A percentile compares a stretch with the other conserved stretches of the same genome.
These are phyloP conservation scores for Candida krabiensis DNA, from an alignment of 805 yeast genomes.

Conservation along the genomic window DNA sequence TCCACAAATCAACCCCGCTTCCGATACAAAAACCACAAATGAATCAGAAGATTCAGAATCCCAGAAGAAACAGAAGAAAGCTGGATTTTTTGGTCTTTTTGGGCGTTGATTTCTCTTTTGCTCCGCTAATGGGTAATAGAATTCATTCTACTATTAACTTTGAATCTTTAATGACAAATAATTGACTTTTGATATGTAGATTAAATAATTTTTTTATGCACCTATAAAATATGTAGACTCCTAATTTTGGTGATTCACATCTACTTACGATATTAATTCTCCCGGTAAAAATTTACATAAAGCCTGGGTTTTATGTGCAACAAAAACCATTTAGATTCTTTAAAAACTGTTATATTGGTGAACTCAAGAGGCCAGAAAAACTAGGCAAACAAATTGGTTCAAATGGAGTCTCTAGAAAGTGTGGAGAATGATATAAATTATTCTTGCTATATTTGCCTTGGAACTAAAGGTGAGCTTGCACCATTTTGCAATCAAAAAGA, in stretches of 20 bases:
- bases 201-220: not conserved
- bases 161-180: too few species aligned
- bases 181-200: too few species aligned
- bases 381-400: too few species aligned
- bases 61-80: slow-evolving; percentile 41
- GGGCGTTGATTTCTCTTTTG: slow-evolving; percentile 40
- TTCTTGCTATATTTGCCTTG: slow-evolving; percentile 32
- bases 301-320: too few species aligned
- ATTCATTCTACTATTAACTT: not conserved
- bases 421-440: slow-evolving; percentile 10
- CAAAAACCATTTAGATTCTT: too few species aligned
- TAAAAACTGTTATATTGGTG: too few species aligned
- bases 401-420: slow-evolving; percentile 21
- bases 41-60: not conserved
- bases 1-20: slow-evolving; percentile 13
- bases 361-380: not conserved
- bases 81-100: slow-evolving; percentile 74
- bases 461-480: slow-evolving; percentile 31
- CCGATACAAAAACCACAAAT: not conserved
- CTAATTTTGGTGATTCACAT: too few species aligned
- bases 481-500: slow-evolving; percentile 30
- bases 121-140: slow-evolving; percentile 1
- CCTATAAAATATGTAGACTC: too few species aligned
- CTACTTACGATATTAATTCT: too few species aligned
- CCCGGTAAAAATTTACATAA: too few species aligned